These are phyloP conservation scores for Mortierella sp. DNA, from an alignment of 371 early-diverging fungal genomes.

Conservation along the genomic window DNA sequence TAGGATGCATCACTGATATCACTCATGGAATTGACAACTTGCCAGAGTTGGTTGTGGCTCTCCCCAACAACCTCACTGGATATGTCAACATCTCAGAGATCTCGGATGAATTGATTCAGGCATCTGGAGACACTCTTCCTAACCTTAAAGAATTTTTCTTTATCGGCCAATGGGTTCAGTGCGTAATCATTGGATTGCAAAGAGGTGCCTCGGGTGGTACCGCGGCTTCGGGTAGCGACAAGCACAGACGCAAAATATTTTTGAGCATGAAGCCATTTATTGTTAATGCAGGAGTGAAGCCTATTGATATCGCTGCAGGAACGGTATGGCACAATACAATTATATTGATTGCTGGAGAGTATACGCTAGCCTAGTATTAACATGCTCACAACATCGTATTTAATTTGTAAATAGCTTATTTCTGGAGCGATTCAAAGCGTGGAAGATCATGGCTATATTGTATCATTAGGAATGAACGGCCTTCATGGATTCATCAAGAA, in stretches of 20 bases:
- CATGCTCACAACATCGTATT: neutral
- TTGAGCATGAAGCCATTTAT: slow-evolving; percentile 78
- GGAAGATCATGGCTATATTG: slow-evolving; percentile 88
- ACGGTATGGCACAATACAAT: slow-evolving; percentile 59
- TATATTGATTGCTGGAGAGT: neutral
- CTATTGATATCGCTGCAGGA: slow-evolving; percentile 69
- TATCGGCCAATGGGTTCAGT: slow-evolving; percentile 83
- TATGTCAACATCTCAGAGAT: slow-evolving; percentile 85
- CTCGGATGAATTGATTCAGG: slow-evolving; percentile 76
- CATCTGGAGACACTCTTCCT: slow-evolving; percentile 71
- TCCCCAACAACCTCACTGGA: slow-evolving; percentile 85
- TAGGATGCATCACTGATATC: slow-evolving; percentile 86
- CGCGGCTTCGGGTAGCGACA: slow-evolving; percentile 56
- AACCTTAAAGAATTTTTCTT: slow-evolving; percentile 69
- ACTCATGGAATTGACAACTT: slow-evolving; percentile 64
- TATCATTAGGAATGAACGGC: slow-evolving; percentile 78
- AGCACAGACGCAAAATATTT: slow-evolving; percentile 66
- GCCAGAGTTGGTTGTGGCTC: slow-evolving; percentile 80
- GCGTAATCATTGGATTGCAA: slow-evolving; percentile 67
- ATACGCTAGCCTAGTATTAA: neutral
- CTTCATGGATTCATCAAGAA: slow-evolving; percentile 76
- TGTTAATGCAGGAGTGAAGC: slow-evolving; percentile 70
- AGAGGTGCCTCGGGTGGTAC: slow-evolving; percentile 54
- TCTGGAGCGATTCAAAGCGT: slow-evolving; percentile 74
- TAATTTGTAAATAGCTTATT: slow-evolving; percentile 60